A percentile compares a stretch with the other conserved stretches of the same genome.
Evolutionary conservation across 805 yeast species (phyloP).

Genomic region (Kodamaea hsintzibuensis): DNA sequence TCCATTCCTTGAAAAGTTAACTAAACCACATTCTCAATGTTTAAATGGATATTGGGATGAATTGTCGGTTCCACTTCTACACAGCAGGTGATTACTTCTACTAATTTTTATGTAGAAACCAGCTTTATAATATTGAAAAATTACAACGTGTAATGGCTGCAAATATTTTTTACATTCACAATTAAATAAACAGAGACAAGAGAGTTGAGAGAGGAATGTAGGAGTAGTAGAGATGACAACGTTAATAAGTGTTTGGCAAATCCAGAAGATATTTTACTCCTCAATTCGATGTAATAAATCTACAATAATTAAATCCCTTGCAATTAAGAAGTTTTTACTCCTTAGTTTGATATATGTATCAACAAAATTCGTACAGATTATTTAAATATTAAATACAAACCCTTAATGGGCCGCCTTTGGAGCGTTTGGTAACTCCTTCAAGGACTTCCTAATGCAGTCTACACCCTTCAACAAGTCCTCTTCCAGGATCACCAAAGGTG

Average conservation of each 20-base stretch:
- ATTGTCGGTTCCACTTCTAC: no score
- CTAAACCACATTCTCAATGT: no score
- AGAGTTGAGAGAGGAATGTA: background rate
- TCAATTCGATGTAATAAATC: background rate
- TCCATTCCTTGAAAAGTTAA: no score
- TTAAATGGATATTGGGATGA: no score
- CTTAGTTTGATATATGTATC: no score
- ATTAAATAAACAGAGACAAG: background rate
- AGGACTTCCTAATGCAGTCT: constrained; percentile 62
- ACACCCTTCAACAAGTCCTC: constrained; percentile 85
- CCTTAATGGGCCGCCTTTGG: constrained; percentile 45
- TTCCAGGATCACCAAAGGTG: constrained; percentile 88
- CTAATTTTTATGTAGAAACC: background rate
- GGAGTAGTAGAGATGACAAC: background rate
- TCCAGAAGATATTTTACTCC: no score
- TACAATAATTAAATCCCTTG: background rate
- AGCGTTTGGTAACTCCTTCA: constrained; percentile 55
- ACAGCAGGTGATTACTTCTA: background rate
- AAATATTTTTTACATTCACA: background rate
- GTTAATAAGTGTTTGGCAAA: no score
- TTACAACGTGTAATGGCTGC: constrained; percentile 1
- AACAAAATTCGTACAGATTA: no score
- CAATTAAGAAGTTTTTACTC: background rate
- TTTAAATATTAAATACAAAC: background rate
- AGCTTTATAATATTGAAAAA: background rate